Conservation (phyloP, 2,329 filamentous ascomycete species). For the Monilinia polystroma region DNA sequence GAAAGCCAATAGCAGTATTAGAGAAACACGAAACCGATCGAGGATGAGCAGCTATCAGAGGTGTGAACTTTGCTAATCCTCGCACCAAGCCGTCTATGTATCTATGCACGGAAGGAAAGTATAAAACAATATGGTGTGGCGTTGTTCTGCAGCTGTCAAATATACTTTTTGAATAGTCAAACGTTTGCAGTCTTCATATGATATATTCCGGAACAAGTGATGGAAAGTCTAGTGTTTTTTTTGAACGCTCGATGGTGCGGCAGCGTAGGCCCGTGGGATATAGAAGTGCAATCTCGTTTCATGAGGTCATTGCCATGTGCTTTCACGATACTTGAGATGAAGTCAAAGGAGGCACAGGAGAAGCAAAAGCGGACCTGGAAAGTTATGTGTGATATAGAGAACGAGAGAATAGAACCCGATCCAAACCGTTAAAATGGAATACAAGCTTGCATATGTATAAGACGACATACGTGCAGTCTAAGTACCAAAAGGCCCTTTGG, state of each 20-base stretch:
- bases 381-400: constrained; percentile 1
- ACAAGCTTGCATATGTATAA: constrained; percentile 23
- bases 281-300: constrained; percentile 25
- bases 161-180: constrained; percentile 1
- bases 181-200: constrained; percentile 9
- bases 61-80: constrained; percentile 4
- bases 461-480: constrained; percentile 9
- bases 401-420: not conserved
- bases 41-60: constrained; percentile 15
- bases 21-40: constrained; percentile 7
- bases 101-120: constrained; percentile 8
- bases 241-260: constrained; percentile 27
- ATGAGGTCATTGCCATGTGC: constrained; percentile 29
- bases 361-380: constrained; percentile 15
- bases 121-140: constrained; percentile 4
- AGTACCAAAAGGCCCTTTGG: not conserved
- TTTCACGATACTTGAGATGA: constrained; percentile 20
- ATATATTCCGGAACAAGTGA: constrained; percentile 12
- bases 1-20: constrained; percentile 1
- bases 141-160: constrained; percentile 9
- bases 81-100: not conserved
- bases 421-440: not conserved
- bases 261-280: constrained; percentile 23
- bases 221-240: constrained; percentile 6
- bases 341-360: constrained; percentile 20